Percentiles rank a stretch among this genome's conserved stretches.
phyloP scores from a whole-genome alignment of 495 filamentous ascomycete genomes.

The Penicillium argentinense region DNA sequence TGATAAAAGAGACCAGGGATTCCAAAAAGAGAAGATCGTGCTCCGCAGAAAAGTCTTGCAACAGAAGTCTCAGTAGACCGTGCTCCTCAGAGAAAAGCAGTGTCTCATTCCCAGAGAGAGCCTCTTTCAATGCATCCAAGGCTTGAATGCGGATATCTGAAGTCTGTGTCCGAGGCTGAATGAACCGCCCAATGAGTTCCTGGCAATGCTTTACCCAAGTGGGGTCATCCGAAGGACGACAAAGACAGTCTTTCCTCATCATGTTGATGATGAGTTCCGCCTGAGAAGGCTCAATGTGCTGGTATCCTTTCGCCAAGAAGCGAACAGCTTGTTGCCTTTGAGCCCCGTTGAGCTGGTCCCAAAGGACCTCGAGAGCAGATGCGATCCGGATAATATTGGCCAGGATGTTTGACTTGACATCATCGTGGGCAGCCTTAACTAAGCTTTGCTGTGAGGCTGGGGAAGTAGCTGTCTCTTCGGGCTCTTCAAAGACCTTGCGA shows the following conservation, averaged over 20 bases:
- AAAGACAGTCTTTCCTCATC: constrained; percentile 49
- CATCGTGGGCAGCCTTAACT: constrained; percentile 30
- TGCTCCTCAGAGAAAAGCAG: constrained; percentile 35
- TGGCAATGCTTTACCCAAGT: constrained; percentile 66
- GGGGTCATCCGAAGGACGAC: constrained; percentile 63
- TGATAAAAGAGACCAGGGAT: constrained; percentile 45
- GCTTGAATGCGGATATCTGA: constrained; percentile 67
- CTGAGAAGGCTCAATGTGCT: constrained; percentile 43
- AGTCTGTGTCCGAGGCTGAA: constrained; percentile 61
- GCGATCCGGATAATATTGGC: constrained; percentile 41
- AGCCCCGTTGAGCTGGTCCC: constrained; percentile 40
- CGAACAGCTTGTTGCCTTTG: constrained; percentile 38
- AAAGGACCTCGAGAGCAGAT: constrained; percentile 38
- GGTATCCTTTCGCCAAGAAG: constrained; percentile 39
- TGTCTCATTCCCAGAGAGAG: constrained; percentile 52
- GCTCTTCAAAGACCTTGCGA: constrained; percentile 46
- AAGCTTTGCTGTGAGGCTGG: constrained; percentile 19
- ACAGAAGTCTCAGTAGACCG: constrained; percentile 39
- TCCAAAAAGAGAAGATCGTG: constrained; percentile 50
- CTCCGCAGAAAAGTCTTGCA: constrained; percentile 46
- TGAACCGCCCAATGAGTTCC: constrained; percentile 63
- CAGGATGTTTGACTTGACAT: constrained; percentile 40
- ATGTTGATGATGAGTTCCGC: constrained; percentile 43
- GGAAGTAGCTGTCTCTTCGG: constrained; percentile 16
- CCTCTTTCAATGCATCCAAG: constrained; percentile 66